These are phyloP conservation scores for Dothideomycetes sp. DNA, from an alignment of 2,329 filamentous ascomycete genomes.

Conservation along the genomic window DNA sequence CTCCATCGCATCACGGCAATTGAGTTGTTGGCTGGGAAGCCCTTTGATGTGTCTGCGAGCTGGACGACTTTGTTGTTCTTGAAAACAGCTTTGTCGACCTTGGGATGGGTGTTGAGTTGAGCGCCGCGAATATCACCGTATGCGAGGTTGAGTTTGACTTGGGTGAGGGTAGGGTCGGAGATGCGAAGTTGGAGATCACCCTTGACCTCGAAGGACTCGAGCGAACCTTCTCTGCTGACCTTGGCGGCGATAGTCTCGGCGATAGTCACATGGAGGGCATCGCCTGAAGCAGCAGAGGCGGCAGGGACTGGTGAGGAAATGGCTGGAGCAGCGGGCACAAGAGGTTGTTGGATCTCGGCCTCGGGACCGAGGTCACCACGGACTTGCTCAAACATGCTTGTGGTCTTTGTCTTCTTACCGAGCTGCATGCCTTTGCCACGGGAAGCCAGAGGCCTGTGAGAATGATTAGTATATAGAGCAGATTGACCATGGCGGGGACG, in stretches of 20 bases:
- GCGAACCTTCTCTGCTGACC: slow-evolving; percentile 73
- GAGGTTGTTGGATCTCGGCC: slow-evolving; percentile 59
- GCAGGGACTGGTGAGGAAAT: slow-evolving; percentile 38
- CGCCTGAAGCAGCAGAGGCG: slow-evolving; percentile 48
- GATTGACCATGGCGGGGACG: not conserved
- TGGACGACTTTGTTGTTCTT: slow-evolving; percentile 75
- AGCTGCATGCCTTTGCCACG: slow-evolving; percentile 98
- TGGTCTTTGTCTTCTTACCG: slow-evolving; percentile 96
- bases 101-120: slow-evolving; percentile 91
- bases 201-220: slow-evolving; percentile 80
- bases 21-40: slow-evolving; percentile 88
- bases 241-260: slow-evolving; percentile 85
- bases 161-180: slow-evolving; percentile 76
- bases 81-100: slow-evolving; percentile 85
- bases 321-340: slow-evolving; percentile 47
- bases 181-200: slow-evolving; percentile 89
- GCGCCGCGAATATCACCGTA: slow-evolving; percentile 70
- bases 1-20: slow-evolving; percentile 93
- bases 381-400: slow-evolving; percentile 93
- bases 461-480: slow-evolving; percentile 26
- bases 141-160: slow-evolving; percentile 74
- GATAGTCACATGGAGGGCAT: slow-evolving; percentile 76
- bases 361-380: slow-evolving; percentile 84
- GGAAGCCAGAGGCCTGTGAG: slow-evolving; percentile 41
- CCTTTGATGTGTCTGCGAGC: slow-evolving; percentile 74